Percentiles rank a stretch among this genome's conserved stretches.
Evolutionary conservation across 1,139 yeast genomes (phyloP).

Genomic region (Yamadazyma siamensis): DNA sequence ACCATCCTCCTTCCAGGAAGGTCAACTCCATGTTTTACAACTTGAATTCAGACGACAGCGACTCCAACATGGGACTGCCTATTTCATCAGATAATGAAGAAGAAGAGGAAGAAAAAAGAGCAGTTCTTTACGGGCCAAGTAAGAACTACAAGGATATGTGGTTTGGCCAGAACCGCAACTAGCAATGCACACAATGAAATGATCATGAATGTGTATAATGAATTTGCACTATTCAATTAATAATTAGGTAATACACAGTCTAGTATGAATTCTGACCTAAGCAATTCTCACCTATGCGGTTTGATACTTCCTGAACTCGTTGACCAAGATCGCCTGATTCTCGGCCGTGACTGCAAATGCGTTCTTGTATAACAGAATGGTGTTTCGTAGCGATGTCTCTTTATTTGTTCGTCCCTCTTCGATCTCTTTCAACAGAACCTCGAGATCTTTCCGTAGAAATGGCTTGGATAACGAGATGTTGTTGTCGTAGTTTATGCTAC

Average conservation of each 20-base stretch:
- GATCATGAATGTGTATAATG: background rate
- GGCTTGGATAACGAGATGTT: constrained; percentile 83
- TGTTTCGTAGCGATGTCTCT: constrained; percentile 53
- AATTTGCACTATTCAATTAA: background rate
- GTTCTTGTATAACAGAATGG: constrained; percentile 58
- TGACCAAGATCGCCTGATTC: constrained; percentile 26
- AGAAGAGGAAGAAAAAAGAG: too few species aligned
- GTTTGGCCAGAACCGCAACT: constrained; percentile 36
- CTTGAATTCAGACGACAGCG: constrained; percentile 24
- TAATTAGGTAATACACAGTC: background rate
- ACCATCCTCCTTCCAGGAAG: too few species aligned
- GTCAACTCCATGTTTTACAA: constrained; percentile 33
- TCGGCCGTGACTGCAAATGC: constrained; percentile 47
- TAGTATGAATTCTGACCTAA: background rate
- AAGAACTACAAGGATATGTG: constrained; percentile 22
- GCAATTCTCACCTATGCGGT: constrained; percentile 1
- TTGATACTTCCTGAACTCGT: constrained; percentile 14
- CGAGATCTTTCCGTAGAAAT: constrained; percentile 75
- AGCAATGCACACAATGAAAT: background rate
- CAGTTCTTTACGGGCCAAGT: too few species aligned
- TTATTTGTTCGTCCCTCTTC: constrained; percentile 61
- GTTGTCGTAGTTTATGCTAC: constrained; percentile 65
- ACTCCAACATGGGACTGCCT: constrained; percentile 14
- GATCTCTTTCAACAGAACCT: constrained; percentile 60
- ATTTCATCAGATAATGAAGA: constrained; percentile 18